These are phyloP conservation scores for Stellera chamaejasme DNA, from an alignment of 345 rosid species.

Conservation along the genomic window DNA sequence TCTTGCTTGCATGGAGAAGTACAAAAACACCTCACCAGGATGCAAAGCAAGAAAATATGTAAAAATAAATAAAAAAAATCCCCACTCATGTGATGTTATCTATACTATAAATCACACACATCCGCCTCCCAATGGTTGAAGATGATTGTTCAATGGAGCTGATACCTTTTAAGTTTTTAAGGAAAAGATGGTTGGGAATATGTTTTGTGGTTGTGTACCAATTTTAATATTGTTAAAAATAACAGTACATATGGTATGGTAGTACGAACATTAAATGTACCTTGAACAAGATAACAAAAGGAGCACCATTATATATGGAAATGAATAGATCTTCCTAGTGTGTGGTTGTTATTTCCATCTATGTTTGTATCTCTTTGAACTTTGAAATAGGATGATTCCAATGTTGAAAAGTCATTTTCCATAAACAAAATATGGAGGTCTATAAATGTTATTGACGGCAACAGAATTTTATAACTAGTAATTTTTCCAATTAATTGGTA, in stretches of 20 bases:
- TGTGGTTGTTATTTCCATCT: constrained; percentile 14
- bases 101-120: no score
- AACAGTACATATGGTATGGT: no score
- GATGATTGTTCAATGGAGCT: no score
- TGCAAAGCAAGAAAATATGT: no score
- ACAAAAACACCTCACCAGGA: no score
- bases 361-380: constrained; percentile 13
- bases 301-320: neutral
- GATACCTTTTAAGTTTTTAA: no score
- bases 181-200: no score
- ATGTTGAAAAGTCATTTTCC: neutral
- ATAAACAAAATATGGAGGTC: constrained; percentile 3
- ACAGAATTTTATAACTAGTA: neutral
- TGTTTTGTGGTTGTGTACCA: constrained; percentile 24
- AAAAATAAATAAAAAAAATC: no score
- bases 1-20: no score
- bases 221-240: constrained; percentile 12
- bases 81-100: no score
- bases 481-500: no score
- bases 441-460: constrained; percentile 4
- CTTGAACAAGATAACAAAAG: constrained; percentile 3
- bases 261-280: constrained; percentile 22
- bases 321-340: constrained; percentile 13
- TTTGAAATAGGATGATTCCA: constrained; percentile 17
- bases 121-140: no score